Evolutionary conservation across 73 alveolate genomes (phyloP).

Genomic region (Paramecium octaurelia): DNA sequence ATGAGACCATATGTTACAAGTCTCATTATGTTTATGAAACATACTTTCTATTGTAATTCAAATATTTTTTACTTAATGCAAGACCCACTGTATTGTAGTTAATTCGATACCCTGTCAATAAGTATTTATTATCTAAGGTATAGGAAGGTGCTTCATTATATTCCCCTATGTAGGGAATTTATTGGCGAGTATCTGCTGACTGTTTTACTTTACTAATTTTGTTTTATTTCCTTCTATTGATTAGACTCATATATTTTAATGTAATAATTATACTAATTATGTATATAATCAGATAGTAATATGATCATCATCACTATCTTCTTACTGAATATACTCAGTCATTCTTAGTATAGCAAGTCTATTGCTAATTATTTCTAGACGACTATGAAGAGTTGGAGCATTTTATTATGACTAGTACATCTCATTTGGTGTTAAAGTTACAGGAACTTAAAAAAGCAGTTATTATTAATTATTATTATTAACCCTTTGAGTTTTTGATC

Average conservation of each 20-base stretch:
- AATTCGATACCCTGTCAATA: conserved; percentile 82
- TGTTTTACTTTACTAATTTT: neutral
- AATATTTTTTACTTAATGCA: neutral
- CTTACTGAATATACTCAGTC: conserved; percentile 5
- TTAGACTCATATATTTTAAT: neutral
- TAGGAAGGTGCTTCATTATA: conserved; percentile 47
- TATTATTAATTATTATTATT: neutral
- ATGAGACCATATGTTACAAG: conserved; percentile 91
- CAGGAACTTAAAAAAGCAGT: conserved; percentile 2
- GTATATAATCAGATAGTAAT: neutral
- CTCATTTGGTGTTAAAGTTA: conserved; percentile 28
- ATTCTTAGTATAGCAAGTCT: conserved; percentile 48
- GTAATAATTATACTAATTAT: neutral
- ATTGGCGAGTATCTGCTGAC: neutral
- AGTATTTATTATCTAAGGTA: conserved; percentile 75
- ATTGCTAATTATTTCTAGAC: neutral
- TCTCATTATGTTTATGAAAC: conserved; percentile 85
- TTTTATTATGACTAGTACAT: neutral
- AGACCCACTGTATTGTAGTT: conserved; percentile 64
- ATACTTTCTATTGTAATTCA: conserved; percentile 63
- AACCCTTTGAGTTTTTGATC: neutral
- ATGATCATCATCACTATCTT: conserved; percentile 43
- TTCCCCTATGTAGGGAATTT: neutral
- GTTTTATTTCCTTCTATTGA: neutral
- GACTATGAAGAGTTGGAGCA: conserved; percentile 29